These are phyloP conservation scores for Endocalyx cinctus DNA, from an alignment of 2,329 filamentous ascomycete genomes.

Conservation along the genomic window DNA sequence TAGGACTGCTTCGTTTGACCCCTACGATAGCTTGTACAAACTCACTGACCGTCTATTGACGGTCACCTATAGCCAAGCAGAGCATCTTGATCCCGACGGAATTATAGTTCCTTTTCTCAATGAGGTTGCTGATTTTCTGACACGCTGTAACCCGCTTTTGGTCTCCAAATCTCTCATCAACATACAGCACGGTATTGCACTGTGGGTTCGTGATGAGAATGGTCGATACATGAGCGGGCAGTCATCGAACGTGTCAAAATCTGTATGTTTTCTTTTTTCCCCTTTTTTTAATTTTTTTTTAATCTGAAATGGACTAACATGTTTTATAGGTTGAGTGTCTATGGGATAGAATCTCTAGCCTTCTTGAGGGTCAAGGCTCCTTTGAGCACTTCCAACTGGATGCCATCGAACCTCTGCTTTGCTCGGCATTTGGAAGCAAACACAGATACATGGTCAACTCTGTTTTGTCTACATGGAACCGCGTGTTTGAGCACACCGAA, in stretches of 20 bases:
- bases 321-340: slow-evolving; percentile 43
- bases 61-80: slow-evolving; percentile 46
- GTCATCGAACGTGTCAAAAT: slow-evolving; percentile 34
- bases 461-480: slow-evolving; percentile 61
- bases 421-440: slow-evolving; percentile 53
- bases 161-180: slow-evolving; percentile 52
- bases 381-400: slow-evolving; percentile 42
- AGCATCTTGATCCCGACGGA: slow-evolving; percentile 32
- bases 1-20: slow-evolving; percentile 47
- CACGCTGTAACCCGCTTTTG: slow-evolving; percentile 43
- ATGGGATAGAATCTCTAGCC: slow-evolving; percentile 45
- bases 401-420: slow-evolving; percentile 50
- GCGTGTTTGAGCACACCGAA: slow-evolving; percentile 57
- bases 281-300: background rate
- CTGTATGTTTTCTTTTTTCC: slow-evolving; percentile 34
- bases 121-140: slow-evolving; percentile 49
- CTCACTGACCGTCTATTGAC: slow-evolving; percentile 50
- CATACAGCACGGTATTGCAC: slow-evolving; percentile 56
- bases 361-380: slow-evolving; percentile 31
- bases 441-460: slow-evolving; percentile 50
- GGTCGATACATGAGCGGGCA: slow-evolving; percentile 37
- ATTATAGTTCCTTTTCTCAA: slow-evolving; percentile 45
- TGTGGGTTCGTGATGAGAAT: slow-evolving; percentile 60
- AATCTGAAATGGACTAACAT: slow-evolving; percentile 3
- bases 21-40: slow-evolving; percentile 63